Evolutionary conservation across 305 asterid species (phyloP).

Genomic region (Ajuga reptans): DNA sequence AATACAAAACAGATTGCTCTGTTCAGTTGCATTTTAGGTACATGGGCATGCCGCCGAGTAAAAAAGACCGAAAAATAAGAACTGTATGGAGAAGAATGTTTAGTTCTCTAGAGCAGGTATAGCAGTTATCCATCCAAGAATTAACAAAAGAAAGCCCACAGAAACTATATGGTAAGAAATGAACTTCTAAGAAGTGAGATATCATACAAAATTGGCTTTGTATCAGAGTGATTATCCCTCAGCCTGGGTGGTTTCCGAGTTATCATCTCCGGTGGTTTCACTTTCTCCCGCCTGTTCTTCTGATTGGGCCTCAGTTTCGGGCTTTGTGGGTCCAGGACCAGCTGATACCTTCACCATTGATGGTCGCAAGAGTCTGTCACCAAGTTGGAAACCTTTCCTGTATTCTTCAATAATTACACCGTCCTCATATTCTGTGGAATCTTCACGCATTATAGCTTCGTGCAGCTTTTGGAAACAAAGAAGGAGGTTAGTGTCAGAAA

Average conservation of each 20-base stretch:
- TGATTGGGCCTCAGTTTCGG: constrained; percentile 23
- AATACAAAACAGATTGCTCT: constrained; percentile 9
- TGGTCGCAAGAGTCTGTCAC: constrained; percentile 75
- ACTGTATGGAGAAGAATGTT: not conserved
- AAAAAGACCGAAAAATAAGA: not conserved
- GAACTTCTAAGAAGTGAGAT: not conserved
- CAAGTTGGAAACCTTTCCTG: constrained; percentile 70
- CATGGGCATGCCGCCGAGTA: constrained; percentile 5
- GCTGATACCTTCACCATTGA: constrained; percentile 92
- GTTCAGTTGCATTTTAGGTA: constrained; percentile 15
- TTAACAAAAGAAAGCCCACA: constrained; percentile 9
- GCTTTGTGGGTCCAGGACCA: constrained; percentile 69
- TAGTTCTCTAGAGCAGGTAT: constrained; percentile 6
- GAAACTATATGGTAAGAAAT: not conserved
- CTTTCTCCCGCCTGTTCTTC: constrained; percentile 27
- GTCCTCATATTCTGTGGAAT: constrained; percentile 62
- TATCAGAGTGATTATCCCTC: constrained; percentile 24
- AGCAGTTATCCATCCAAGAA: not conserved
- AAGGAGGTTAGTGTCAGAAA: constrained; percentile 14
- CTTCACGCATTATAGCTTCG: constrained; percentile 91
- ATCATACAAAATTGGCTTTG: constrained; percentile 30
- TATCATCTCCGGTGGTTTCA: constrained; percentile 24
- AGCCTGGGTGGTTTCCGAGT: constrained; percentile 27
- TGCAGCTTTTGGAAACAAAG: constrained; percentile 49
- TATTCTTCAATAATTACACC: constrained; percentile 59